Evolutionary conservation across 2,329 filamentous ascomycete genomes (phyloP).

Genomic region (Huntiella decipiens): DNA sequence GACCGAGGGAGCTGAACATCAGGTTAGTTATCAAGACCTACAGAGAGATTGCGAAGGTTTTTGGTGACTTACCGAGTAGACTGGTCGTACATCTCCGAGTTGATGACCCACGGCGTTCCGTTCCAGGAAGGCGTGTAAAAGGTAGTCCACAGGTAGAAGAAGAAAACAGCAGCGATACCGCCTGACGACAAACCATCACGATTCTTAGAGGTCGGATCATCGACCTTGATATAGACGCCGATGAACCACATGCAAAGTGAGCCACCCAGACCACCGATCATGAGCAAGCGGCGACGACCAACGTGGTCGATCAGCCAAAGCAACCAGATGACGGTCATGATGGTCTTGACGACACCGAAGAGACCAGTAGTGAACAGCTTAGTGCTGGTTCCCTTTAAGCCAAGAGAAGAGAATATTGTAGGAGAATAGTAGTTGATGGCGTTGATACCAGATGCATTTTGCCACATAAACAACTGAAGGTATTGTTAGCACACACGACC

Average conservation of each 20-base stretch:
- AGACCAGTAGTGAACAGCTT: constrained; percentile 47
- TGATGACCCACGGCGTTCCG: constrained; percentile 54
- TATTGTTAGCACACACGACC: background rate
- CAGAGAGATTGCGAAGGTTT: constrained; percentile 36
- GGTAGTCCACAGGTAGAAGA: constrained; percentile 46
- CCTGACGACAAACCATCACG: constrained; percentile 19
- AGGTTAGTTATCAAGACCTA: constrained; percentile 16
- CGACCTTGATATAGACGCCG: constrained; percentile 19
- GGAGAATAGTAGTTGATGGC: constrained; percentile 55
- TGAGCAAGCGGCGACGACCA: constrained; percentile 49
- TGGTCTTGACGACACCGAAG: constrained; percentile 59
- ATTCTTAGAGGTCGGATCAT: constrained; percentile 33
- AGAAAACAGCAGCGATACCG: constrained; percentile 48
- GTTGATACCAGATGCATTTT: constrained; percentile 59
- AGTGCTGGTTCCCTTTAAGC: constrained; percentile 26
- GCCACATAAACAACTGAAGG: constrained; percentile 48
- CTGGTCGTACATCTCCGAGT: constrained; percentile 36
- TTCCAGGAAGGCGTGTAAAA: constrained; percentile 55
- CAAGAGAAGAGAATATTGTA: constrained; percentile 41
- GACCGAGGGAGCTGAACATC: constrained; percentile 8
- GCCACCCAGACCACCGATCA: constrained; percentile 50
- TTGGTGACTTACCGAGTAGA: constrained; percentile 25
- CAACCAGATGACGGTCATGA: constrained; percentile 14
- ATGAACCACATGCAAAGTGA: constrained; percentile 52
- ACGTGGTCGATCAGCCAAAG: constrained; percentile 52